Base-by-base conservation (phyloP, 768 basidiomycete genomes). In the Nevesoporus exiguus region DNA sequence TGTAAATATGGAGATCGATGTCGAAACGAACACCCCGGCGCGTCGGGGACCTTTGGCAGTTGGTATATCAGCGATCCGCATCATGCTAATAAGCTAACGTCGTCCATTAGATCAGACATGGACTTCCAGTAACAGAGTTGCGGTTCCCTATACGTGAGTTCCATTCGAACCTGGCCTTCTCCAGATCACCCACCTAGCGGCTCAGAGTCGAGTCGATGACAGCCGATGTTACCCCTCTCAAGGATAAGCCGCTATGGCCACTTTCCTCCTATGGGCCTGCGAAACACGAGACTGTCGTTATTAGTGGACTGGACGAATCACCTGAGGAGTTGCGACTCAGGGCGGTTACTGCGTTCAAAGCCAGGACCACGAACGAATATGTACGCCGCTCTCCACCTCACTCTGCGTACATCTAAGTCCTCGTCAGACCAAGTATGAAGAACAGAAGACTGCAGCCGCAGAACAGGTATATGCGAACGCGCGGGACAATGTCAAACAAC, bases 231-330 rank as follows among this genome's bases (percentile, higher is more conserved):
- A 81, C 79, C 1, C 72, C 71, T 3, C 64, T 67, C 21, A 74
- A 71, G 21, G 92, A 94, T 15, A 86, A 83, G 63, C 93, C 93
- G 0, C 41, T 77, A 13, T 97, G 89, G 86, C 86, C 87, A 14
- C 73, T 95, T 0, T 85, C 90, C 0, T 86, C 82, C 0, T 95
- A 89, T 66, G 92, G 78, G 0, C 82, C 90, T 21, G 81, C 83
- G 4, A 96, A 94, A 65, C 63, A 78, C 55, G 90, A 93, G 58
- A 83, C 83, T 0, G 80, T 74, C 21, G 59, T 95, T 6, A 67
- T 97, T 17, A 51, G 71, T 9, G 84, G 82, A 3, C 69, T 87
- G 30, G 93, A 97, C 58, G 76, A 86, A 56, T 88, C 85, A 0
- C 80, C 80, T 0, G 93, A 95, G 62, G 93, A 97, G 68, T 71